A percentile compares a stretch with the other conserved stretches of the same genome.
Evolutionary conservation across 345 rosid species (phyloP).

Genomic region (Capsella bursapastoris): DNA sequence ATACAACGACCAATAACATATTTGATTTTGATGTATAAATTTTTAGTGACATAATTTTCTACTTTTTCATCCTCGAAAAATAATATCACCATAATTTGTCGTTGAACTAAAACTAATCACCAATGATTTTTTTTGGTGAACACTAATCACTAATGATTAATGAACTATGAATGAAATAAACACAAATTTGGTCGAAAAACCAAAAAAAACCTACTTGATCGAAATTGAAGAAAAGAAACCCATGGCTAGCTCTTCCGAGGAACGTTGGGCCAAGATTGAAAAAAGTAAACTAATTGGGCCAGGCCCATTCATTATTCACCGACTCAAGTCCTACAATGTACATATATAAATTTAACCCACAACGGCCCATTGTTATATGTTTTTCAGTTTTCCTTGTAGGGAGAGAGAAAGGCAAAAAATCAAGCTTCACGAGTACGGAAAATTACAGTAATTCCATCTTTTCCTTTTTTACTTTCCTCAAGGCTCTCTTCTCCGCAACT

Average conservation of each 20-base stretch:
- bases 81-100: background rate
- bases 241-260: background rate
- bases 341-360: background rate
- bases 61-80: background rate
- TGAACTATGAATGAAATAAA: too few species aligned
- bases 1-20: background rate
- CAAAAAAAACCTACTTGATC: background rate
- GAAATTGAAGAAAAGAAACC: background rate
- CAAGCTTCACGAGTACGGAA: background rate
- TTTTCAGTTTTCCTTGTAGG: background rate
- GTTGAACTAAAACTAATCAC: background rate
- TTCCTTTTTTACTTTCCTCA: slow-evolving; percentile 14
- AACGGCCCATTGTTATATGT: slow-evolving; percentile 24
- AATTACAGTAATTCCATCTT: slow-evolving; percentile 20
- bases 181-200: background rate
- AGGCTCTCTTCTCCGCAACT: slow-evolving; percentile 26
- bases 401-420: background rate
- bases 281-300: background rate
- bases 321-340: background rate
- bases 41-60: background rate
- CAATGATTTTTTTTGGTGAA: too few species aligned
- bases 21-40: background rate
- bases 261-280: background rate
- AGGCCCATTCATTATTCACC: background rate
- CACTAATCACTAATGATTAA: too few species aligned